phyloP scores from a whole-genome alignment of 257 asterid species.

The Jaltomata sinuosa region DNA sequence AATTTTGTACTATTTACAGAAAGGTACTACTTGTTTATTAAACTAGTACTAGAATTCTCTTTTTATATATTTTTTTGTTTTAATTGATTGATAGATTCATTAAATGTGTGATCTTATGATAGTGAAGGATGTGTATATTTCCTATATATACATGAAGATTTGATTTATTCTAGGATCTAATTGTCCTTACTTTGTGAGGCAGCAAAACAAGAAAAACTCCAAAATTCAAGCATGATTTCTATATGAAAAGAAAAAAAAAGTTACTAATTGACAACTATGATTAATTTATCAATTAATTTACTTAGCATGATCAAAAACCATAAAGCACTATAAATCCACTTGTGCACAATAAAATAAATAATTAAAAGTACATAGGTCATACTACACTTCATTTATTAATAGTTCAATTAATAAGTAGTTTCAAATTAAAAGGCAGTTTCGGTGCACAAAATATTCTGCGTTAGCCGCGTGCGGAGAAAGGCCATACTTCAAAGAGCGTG shows the following conservation, averaged over 20 bases:
- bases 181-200: conserved; percentile 57
- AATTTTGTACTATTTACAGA: background rate
- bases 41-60: background rate
- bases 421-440: background rate
- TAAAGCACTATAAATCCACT: background rate
- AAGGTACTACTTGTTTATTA: background rate
- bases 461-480: too few species aligned
- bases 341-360: background rate
- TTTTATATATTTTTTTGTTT: background rate
- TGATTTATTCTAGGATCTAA: conserved; percentile 31
- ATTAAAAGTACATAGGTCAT: background rate
- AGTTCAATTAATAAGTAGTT: background rate
- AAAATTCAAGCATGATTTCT: conserved; percentile 31
- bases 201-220: conserved; percentile 19
- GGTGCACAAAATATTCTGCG: too few species aligned
- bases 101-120: conserved; percentile 17
- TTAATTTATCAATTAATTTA: conserved; percentile 9
- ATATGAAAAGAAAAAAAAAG: background rate
- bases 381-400: background rate
- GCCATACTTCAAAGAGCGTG: too few species aligned
- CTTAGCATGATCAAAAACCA: background rate
- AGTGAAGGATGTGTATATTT: background rate
- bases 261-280: conserved; percentile 23
- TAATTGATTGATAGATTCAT: conserved; percentile 39
- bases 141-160: conserved; percentile 8